Evolutionary conservation across 2,329 filamentous ascomycete genomes (phyloP).

Genomic region (Lojkania enalia): DNA sequence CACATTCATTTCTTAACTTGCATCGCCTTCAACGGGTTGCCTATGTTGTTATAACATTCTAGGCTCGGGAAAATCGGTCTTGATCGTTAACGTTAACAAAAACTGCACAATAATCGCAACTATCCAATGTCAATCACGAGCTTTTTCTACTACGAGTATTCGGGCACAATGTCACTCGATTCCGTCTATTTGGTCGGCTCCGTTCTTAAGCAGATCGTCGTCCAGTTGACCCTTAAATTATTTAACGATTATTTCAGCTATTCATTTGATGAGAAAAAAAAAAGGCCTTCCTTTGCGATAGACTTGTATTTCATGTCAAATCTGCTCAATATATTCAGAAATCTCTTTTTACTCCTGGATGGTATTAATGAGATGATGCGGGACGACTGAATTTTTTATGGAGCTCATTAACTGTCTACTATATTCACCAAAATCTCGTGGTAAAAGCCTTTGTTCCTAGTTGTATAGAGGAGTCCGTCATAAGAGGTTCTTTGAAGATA

Average conservation of each 20-base stretch:
- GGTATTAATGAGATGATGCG: conserved; percentile 20
- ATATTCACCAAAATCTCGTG: not conserved
- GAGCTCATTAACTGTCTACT: conserved; percentile 8
- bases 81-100: conserved; percentile 16
- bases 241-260: conserved; percentile 13
- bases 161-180: conserved; percentile 16
- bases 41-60: conserved; percentile 27
- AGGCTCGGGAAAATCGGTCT: conserved; percentile 26
- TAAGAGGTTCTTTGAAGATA: too few species aligned
- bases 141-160: conserved; percentile 25
- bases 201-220: conserved; percentile 19
- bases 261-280: not conserved
- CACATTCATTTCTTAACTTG: conserved; percentile 11
- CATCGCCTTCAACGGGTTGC: conserved; percentile 10
- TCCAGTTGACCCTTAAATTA: conserved; percentile 4
- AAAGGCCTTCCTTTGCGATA: not conserved
- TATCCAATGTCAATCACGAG: conserved; percentile 1
- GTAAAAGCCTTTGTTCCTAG: conserved; percentile 20
- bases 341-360: conserved; percentile 17
- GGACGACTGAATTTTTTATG: conserved; percentile 3
- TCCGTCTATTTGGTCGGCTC: conserved; percentile 8
- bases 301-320: not conserved
- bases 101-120: not conserved
- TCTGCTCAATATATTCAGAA: conserved; percentile 7
- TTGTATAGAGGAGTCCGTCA: conserved; percentile 15